Evolutionary conservation across 148 eudicot genomes (phyloP).

Genomic region (Cornus controversa): DNA sequence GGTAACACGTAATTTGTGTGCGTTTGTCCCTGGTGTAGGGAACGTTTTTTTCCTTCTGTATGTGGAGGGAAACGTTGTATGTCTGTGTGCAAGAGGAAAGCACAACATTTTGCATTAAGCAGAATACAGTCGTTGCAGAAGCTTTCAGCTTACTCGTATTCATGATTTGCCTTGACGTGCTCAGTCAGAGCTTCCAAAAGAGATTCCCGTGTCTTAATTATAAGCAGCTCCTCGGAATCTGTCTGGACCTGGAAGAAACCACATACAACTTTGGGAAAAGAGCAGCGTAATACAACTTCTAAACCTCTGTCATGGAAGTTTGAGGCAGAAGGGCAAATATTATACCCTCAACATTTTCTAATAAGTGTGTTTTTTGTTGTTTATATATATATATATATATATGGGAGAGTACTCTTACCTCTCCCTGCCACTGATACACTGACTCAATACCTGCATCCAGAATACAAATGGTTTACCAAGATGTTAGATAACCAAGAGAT

Average conservation of each 20-base stretch:
- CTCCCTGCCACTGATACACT: constrained; percentile 87
- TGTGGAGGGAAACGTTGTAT: neutral
- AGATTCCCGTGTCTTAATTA: constrained; percentile 95
- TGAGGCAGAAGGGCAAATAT: neutral
- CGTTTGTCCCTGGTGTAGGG: neutral
- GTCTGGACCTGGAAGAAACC: constrained; percentile 70
- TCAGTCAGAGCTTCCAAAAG: constrained; percentile 78
- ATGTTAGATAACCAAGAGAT: neutral
- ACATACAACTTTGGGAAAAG: neutral
- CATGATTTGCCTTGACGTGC: constrained; percentile 94
- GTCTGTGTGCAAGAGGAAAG: neutral
- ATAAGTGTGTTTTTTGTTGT: neutral
- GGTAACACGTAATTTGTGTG: neutral
- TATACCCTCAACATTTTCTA: neutral
- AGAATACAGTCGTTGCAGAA: neutral
- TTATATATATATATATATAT: neutral
- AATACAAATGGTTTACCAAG: neutral
- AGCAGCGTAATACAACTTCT: neutral
- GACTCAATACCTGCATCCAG: constrained; percentile 77
- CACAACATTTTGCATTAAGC: neutral
- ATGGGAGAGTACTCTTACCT: constrained; percentile 40
- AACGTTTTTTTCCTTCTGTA: neutral
- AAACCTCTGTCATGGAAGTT: neutral
- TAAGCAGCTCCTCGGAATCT: constrained; percentile 92
- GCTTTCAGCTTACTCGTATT: constrained; percentile 77